Conservation (phyloP, 2,329 filamentous ascomycete genomes). For the Hypoxylon sp. region DNA sequence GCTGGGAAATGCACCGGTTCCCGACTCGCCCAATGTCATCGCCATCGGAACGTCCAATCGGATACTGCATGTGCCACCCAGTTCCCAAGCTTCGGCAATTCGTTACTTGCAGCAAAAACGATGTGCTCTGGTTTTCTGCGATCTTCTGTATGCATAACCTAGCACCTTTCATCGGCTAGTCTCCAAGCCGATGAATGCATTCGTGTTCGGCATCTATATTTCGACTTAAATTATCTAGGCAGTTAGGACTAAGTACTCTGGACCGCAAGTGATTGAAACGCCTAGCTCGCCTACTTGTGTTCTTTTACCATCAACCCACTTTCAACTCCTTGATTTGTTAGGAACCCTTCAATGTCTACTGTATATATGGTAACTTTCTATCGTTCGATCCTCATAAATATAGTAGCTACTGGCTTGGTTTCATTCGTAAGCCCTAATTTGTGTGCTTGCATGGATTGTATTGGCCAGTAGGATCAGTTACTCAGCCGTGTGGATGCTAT, state of each 20-base stretch:
- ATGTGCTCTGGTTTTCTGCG: constrained; percentile 24
- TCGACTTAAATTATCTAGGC: background rate
- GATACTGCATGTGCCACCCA: constrained; percentile 19
- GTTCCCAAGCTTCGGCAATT: constrained; percentile 41
- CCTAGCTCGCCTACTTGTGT: background rate
- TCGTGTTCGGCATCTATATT: constrained; percentile 35
- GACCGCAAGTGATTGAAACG: background rate
- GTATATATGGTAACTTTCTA: constrained; percentile 7
- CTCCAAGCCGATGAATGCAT: constrained; percentile 27
- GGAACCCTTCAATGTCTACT: background rate
- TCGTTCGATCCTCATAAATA: constrained; percentile 22
- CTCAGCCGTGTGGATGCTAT: constrained; percentile 16
- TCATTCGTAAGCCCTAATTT: constrained; percentile 24
- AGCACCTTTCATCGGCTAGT: constrained; percentile 28
- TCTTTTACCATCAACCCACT: background rate
- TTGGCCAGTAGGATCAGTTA: constrained; percentile 23
- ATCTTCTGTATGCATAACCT: constrained; percentile 23
- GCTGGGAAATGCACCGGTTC: constrained; percentile 30
- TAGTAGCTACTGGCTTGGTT: constrained; percentile 11
- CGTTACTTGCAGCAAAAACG: constrained; percentile 25
- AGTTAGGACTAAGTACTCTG: constrained; percentile 4
- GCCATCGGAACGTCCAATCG: constrained; percentile 34
- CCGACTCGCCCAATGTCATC: constrained; percentile 29
- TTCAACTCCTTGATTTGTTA: constrained; percentile 3
- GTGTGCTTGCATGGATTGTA: constrained; percentile 8